Base-by-base conservation (phyloP, 108 stramenopile genomes). In the Licmophora abbreviata region DNA sequence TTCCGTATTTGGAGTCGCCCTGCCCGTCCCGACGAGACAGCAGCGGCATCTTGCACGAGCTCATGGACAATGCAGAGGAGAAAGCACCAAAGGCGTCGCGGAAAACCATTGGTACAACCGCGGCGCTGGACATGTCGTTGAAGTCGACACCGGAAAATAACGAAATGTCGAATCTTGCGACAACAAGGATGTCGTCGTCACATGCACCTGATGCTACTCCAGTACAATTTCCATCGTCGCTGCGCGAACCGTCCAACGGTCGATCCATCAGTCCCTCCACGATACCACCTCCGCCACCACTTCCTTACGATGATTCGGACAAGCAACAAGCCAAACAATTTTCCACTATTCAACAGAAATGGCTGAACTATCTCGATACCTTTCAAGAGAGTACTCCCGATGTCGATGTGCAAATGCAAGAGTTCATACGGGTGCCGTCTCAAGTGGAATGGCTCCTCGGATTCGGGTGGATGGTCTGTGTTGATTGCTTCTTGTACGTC, bases 401-500 rank as follows among this genome's bases (percentile, higher is more conserved):
- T 50, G 62, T 86, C 21, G 87, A 92, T 51, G 60, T 60, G 37
- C 85, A 92, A 54, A 92, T 98, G 71, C 77, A 88, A 61, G 95
- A 98, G 73, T 98, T 98, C 56, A 51, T 97, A 44, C 77, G 81
- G 33, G 91, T 98, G 40, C 97, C 97, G 5, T 57, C 63, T 20
- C 75, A 74, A 28, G 65, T 98, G 24, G 97, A 98, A 76, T 53
- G 58, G n/a, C 58, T 95, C 8, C 64, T 98, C 59, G 48, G 61
- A 29, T 97, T 95, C 66, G 93, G 93, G 5, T 79, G 94, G 57
- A 70, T 81, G 44, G 77, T 97, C 25, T 94, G 89, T 52, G 56
- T 91, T 12, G 97, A 98, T 76, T 83, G 89, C 24, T 97, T 98
- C 52, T 60, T 98, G 15, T 94, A 97, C 74, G 70, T 85, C 4